Base-by-base conservation (phyloP, 2,329 filamentous ascomycete species). In the Podosphaera leucotricha region DNA sequence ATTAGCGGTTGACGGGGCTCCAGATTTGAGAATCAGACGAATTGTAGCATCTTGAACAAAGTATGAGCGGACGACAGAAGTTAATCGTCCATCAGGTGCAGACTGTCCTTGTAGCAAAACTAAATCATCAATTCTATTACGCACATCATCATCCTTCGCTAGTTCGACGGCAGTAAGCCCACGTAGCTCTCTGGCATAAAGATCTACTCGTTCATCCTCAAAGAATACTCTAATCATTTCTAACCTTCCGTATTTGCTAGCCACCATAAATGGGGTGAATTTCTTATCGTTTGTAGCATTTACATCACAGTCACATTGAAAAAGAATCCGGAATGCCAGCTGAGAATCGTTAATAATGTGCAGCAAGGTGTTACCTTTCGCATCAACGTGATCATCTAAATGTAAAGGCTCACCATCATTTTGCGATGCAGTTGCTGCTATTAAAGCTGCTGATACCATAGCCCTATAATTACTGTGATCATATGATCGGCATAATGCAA, bases 41-140 rank as follows among this genome's bases (percentile, higher is more conserved):
- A 95, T 80, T 0, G 82, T 92, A 8, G 82, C 86, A 61, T 98
- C 90, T 62, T 98, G 90, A 10, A 98, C 86, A 54, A 98, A 95
- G 61, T 92, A 94, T 0, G 86, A 90, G 46, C 90, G 73, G 0
- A 98, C 90, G 1, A 95, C 86, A 1, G 84, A 84, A 0, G 90
- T 95, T 19, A 86, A 86, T 20, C 87, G 75, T 3, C 79, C 79
- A 52, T 92, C 84, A 8, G 71, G 66, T 10, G 74, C 77, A 4
- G 80, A 68, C 1, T 72, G 67, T 58, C 77, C 75, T 18, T 81
- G 80, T 50, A 98, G 79, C 8, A 98, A 64, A 1, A 86, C 78
- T 49, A 98, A 66, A 58, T 98, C 90, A 57, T 98, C 90, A 49
- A 98, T 94, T 53, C 83, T 78, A 61, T 95, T 98, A 35, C 90